Conservation (phyloP, 225 moss, liverwort and hornwort genomes). For the Lunularia cruciata region DNA sequence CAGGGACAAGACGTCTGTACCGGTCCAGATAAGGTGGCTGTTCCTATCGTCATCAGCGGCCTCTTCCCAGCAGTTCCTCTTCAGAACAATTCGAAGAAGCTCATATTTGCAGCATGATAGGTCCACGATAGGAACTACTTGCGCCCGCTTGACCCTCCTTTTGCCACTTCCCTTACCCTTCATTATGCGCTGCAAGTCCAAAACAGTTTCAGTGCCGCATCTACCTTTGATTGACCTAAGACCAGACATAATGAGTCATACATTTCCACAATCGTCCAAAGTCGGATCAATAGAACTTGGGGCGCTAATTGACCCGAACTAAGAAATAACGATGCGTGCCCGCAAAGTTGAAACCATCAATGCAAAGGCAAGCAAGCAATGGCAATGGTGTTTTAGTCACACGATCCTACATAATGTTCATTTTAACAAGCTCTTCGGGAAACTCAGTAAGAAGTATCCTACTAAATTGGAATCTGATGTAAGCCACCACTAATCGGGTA, state of each 20-base stretch:
- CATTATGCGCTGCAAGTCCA: conserved; percentile 45
- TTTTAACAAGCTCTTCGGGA: neutral
- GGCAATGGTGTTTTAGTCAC: neutral
- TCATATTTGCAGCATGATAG: conserved; percentile 93
- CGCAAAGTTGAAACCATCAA: neutral
- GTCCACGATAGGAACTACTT: conserved; percentile 65
- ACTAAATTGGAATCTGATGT: neutral
- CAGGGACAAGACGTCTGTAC: conserved; percentile 35
- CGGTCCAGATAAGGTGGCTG: conserved; percentile 95
- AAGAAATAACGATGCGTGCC: neutral
- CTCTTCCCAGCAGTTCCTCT: conserved; percentile 87
- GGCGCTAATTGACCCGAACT: neutral
- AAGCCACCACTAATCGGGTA: neutral
- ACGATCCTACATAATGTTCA: neutral
- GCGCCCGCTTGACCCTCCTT: conserved; percentile 41
- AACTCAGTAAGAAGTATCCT: neutral
- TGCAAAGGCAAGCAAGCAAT: neutral
- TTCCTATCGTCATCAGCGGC: conserved; percentile 68
- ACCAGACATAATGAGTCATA: neutral
- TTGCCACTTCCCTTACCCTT: conserved; percentile 47
- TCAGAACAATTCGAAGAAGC: conserved; percentile 64
- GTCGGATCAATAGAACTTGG: neutral
- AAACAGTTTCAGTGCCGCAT: conserved; percentile 10
- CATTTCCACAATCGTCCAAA: too few relatives aligned
- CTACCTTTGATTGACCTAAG: neutral